phyloP scores from a whole-genome alignment of 495 filamentous ascomycete genomes.

The Xylaria curta region DNA sequence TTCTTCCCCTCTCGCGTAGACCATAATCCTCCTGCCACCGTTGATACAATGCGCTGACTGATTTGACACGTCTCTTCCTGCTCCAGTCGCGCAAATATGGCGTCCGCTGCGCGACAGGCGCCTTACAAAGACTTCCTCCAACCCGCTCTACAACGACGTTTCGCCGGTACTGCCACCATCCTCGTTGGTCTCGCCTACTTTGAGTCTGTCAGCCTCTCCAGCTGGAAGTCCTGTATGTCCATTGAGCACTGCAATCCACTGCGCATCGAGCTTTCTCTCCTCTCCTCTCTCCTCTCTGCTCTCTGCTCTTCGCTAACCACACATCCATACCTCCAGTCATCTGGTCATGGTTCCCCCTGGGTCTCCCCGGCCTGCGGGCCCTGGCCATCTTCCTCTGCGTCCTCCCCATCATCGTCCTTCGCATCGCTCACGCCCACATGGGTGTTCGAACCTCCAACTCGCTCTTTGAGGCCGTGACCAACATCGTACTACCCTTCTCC shows the following conservation, averaged over 20 bases:
- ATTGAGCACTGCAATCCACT: not conserved
- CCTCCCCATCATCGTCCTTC: slow-evolving; percentile 73
- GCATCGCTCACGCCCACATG: slow-evolving; percentile 84
- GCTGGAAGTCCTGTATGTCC: slow-evolving; percentile 70
- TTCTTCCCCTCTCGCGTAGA: not conserved
- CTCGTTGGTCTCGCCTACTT: slow-evolving; percentile 74
- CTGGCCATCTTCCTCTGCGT: slow-evolving; percentile 75
- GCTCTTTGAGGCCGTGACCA: slow-evolving; percentile 65
- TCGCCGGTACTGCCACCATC: slow-evolving; percentile 73
- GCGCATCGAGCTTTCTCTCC: not conserved
- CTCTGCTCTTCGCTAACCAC: slow-evolving; percentile 16
- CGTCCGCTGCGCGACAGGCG: slow-evolving; percentile 49
- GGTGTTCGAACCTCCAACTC: slow-evolving; percentile 73
- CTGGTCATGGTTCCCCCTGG: slow-evolving; percentile 87
- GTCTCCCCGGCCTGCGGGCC: slow-evolving; percentile 75
- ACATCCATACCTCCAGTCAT: slow-evolving; percentile 58
- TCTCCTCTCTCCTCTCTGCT: no score
- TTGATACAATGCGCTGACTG: slow-evolving; percentile 42
- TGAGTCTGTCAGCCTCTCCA: slow-evolving; percentile 72
- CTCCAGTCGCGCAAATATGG: slow-evolving; percentile 45
- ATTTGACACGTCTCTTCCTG: slow-evolving; percentile 18
- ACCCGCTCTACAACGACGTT: slow-evolving; percentile 84
- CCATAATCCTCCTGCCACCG: not conserved
- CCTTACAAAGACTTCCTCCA: slow-evolving; percentile 89
- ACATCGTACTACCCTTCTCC: slow-evolving; percentile 60